Evolutionary conservation across 805 yeast genomes (phyloP), one percentile per base, ranked within the genome.

Genomic region (Barnettozyma botsteinii): DNA sequence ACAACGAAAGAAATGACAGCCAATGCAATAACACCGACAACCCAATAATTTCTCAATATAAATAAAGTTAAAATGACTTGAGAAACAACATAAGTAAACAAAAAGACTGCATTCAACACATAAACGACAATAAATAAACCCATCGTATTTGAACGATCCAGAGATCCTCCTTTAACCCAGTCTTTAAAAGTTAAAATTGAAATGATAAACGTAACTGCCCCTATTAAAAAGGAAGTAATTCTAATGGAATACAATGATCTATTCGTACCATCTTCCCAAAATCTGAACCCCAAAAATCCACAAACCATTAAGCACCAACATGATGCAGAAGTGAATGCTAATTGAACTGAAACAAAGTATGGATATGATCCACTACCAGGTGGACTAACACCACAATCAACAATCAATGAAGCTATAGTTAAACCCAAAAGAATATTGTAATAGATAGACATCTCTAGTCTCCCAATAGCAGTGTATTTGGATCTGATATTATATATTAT

Each of bases 381-480:
- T 1, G 98, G 96, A 11, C 85, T 73, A 1, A 91, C 96, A 15
- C 98, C 98, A 48, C 94, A 80, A 55, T 91, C 96, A 5, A 87
- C 94, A 18, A 91, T 73, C 35, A 91, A 66, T 3, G 89, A 72
- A 45, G 81, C 64, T 13, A 84, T 70, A 6, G 77, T 71, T 47
- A 84, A 69, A 1, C 75, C 67, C 24, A 81, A 65, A 46, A 72
- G 70, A 31, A 76, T 53, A 61, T 81, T 78, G 60, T 79, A 81
- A 55, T 85, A 81, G 49, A 74, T 76, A 39, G 86, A 62, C 79
- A 88, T 83, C 57, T 93, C 98, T 11, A 78, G 70, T 45, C 98
- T 72, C 4, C 97, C 98, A 43, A 93, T 89, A 11, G 98, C 97
- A 0, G 98, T 93, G 58, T 85, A 89, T 66, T 91, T 87, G 43